phyloP scores from a whole-genome alignment of 139 green algal species.

The Picochlorum sp. region DNA sequence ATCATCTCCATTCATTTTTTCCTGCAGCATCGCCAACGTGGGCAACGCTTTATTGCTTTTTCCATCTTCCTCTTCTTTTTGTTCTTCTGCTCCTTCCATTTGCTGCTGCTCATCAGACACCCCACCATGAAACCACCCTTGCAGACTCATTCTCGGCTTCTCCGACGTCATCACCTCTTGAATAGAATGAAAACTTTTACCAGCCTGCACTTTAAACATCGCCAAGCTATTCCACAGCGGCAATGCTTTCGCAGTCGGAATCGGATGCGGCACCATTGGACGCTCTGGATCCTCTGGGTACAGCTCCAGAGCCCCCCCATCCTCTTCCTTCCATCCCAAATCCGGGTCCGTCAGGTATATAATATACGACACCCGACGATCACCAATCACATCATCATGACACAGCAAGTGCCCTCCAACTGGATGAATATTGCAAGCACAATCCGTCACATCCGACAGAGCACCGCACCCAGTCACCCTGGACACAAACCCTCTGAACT shows the following conservation, averaged over 20 bases:
- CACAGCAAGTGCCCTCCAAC: conserved; percentile 61
- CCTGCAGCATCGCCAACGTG: conserved; percentile 58
- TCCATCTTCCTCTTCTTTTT: no score
- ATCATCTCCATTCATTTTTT: conserved; percentile 26
- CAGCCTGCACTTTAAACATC: conserved; percentile 72
- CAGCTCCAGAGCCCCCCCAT: conserved; percentile 80
- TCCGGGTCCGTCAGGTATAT: conserved; percentile 87
- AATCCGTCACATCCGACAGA: conserved; percentile 67
- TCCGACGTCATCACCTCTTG: conserved; percentile 49
- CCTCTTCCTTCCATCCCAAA: conserved; percentile 44
- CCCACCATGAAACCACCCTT: conserved; percentile 73
- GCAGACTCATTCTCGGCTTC: conserved; percentile 51
- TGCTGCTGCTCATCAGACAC: conserved; percentile 17
- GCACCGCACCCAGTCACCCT: conserved; percentile 51
- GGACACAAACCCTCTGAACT: conserved; percentile 45
- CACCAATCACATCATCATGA: conserved; percentile 88
- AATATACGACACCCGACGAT: conserved; percentile 72
- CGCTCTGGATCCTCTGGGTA: conserved; percentile 44
- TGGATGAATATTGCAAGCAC: conserved; percentile 77
- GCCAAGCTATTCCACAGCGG: conserved; percentile 74
- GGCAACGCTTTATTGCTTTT: conserved; percentile 38
- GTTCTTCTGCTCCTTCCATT: no score
- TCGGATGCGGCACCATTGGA: conserved; percentile 28
- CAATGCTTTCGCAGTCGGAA: conserved; percentile 28
- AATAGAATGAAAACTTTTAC: conserved; percentile 70